Evolutionary conservation across 2,329 filamentous ascomycete species (phyloP).

Genomic region (Leptosphaerulina australis): DNA sequence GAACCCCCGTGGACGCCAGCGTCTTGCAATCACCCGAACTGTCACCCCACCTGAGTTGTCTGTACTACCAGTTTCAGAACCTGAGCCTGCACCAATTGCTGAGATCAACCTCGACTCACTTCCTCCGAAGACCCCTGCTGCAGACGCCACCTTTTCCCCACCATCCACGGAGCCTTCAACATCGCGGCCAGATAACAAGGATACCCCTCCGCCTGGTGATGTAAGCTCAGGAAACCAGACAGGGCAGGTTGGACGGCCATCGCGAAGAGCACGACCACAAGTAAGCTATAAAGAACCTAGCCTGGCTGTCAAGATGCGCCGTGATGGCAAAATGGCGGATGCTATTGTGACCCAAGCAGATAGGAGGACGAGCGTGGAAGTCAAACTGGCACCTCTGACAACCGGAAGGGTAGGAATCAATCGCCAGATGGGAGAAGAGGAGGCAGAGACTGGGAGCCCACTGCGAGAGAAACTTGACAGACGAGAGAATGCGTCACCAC

Average conservation of each 20-base stretch:
- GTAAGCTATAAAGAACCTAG: constrained; percentile 59
- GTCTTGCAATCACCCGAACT: constrained; percentile 36
- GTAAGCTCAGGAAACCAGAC: constrained; percentile 44
- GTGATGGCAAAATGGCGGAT: constrained; percentile 55
- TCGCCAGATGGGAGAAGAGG: constrained; percentile 37
- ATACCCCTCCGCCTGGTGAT: constrained; percentile 53
- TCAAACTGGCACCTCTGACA: constrained; percentile 28
- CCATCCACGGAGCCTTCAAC: constrained; percentile 52
- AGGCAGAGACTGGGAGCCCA: constrained; percentile 43
- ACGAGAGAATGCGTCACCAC: constrained; percentile 22
- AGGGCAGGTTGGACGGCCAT: constrained; percentile 47
- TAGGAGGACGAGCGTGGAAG: constrained; percentile 36
- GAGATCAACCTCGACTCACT: constrained; percentile 46
- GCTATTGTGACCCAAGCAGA: constrained; percentile 45
- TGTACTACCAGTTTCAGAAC: constrained; percentile 29
- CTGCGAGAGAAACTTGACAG: constrained; percentile 44
- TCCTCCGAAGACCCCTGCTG: constrained; percentile 49
- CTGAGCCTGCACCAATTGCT: constrained; percentile 31
- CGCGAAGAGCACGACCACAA: constrained; percentile 53
- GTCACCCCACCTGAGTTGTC: constrained; percentile 28
- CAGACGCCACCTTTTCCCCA: constrained; percentile 52
- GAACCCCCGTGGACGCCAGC: constrained; percentile 31
- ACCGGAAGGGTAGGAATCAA: constrained; percentile 34
- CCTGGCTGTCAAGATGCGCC: constrained; percentile 57
- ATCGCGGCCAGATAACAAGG: constrained; percentile 44